These are phyloP conservation scores for Aspergillus neoniger DNA, from an alignment of 2,329 filamentous ascomycete genomes.

Conservation along the genomic window DNA sequence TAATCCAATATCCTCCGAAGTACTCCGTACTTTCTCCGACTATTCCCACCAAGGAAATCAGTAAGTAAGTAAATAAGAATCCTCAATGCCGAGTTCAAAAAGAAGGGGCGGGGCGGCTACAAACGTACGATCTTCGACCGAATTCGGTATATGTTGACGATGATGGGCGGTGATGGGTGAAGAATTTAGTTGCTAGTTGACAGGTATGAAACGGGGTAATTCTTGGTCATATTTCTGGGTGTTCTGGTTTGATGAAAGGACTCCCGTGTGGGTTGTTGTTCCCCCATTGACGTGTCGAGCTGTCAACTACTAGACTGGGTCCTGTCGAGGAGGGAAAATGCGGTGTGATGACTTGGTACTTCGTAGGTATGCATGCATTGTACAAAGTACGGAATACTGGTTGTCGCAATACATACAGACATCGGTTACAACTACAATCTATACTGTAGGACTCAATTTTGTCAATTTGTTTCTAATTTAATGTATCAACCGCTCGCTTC, in stretches of 20 bases:
- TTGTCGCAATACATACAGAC: too few species aligned
- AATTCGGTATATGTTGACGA: too few species aligned
- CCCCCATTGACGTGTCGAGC: neutral
- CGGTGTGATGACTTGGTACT: neutral
- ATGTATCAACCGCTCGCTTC: constrained; percentile 26
- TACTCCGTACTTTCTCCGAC: too few species aligned
- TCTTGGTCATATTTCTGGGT: neutral
- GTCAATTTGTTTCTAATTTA: constrained; percentile 16
- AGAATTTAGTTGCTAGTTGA: neutral
- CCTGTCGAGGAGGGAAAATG: neutral
- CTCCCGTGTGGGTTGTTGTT: neutral
- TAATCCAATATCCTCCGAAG: too few species aligned
- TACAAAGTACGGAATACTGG: too few species aligned
- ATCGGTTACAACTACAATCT: neutral
- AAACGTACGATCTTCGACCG: too few species aligned
- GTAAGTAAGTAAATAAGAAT: too few species aligned
- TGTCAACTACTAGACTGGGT: too few species aligned
- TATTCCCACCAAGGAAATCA: too few species aligned
- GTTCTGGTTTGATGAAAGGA: neutral
- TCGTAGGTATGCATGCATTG: too few species aligned
- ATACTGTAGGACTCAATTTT: neutral
- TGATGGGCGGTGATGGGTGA: neutral
- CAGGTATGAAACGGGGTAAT: neutral
- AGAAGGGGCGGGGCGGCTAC: too few species aligned
- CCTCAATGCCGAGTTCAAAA: too few species aligned